phyloP scores from a whole-genome alignment of 1,139 yeast genomes.

The Suhomyces chickasaworum region DNA sequence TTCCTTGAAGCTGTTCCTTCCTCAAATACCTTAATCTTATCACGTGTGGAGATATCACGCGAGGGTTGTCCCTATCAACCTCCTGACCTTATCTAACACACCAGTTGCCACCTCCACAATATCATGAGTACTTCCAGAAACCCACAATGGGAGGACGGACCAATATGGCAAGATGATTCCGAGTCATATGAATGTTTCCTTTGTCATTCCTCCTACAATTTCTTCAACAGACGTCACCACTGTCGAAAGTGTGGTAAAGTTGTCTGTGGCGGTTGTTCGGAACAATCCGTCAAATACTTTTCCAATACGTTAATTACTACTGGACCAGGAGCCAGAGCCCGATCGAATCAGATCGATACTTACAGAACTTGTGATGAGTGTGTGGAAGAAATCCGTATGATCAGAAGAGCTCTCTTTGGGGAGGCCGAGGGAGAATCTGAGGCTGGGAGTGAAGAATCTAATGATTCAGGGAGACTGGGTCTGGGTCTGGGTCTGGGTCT shows the following conservation, averaged over 20 bases:
- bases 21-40: too few species aligned
- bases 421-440: neutral
- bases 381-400: constrained; percentile 61
- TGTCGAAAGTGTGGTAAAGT: constrained; percentile 85
- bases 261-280: constrained; percentile 69
- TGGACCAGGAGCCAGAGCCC: constrained; percentile 27
- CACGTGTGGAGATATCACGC: neutral
- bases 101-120: neutral
- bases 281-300: constrained; percentile 44
- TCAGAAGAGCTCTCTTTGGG: constrained; percentile 46
- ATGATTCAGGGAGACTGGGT: constrained; percentile 1
- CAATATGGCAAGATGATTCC: constrained; percentile 78
- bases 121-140: constrained; percentile 1
- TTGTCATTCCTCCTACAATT: constrained; percentile 59
- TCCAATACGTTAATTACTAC: constrained; percentile 41
- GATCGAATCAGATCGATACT: constrained; percentile 33
- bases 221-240: constrained; percentile 84
- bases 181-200: constrained; percentile 60
- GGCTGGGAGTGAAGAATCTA: too few species aligned
- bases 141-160: constrained; percentile 9
- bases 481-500: too few species aligned
- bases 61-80: neutral
- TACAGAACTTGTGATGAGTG: constrained; percentile 75
- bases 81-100: neutral
- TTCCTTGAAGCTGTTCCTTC: too few species aligned